These are phyloP conservation scores for Zopfochytrium polystomum DNA, from an alignment of 371 early-diverging fungal species.

Conservation along the genomic window DNA sequence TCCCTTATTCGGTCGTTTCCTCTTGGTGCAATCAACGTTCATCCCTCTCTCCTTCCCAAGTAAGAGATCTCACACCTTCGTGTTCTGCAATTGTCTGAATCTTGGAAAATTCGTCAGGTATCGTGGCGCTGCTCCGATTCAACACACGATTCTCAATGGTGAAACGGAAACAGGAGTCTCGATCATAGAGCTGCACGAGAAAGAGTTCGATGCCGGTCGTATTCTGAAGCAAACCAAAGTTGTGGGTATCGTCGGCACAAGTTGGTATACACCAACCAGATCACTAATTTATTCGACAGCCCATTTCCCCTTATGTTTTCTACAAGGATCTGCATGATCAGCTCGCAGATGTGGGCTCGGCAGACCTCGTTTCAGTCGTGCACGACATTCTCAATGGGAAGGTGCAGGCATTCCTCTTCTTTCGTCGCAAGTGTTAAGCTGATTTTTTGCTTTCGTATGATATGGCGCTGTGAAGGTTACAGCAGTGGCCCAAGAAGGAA, in stretches of 20 bases:
- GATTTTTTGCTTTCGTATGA: conserved; percentile 5
- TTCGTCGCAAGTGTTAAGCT: background rate
- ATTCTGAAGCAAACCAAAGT: conserved; percentile 65
- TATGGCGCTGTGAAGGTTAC: conserved; percentile 30
- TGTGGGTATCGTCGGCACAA: conserved; percentile 21
- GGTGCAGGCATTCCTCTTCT: conserved; percentile 30
- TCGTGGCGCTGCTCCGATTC: conserved; percentile 91
- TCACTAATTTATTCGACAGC: conserved; percentile 28
- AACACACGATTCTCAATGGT: conserved; percentile 76
- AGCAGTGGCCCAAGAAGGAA: conserved; percentile 63
- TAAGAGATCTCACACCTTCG: conserved; percentile 17
- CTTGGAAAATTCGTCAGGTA: conserved; percentile 46
- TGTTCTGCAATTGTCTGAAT: background rate
- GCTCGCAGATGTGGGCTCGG: conserved; percentile 64
- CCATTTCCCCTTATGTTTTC: conserved; percentile 39
- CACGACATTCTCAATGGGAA: conserved; percentile 54
- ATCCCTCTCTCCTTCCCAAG: conserved; percentile 84
- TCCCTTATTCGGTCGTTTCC: conserved; percentile 64
- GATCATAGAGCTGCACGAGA: conserved; percentile 76
- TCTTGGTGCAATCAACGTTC: conserved; percentile 77
- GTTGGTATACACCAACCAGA: background rate
- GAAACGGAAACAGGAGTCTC: conserved; percentile 80
- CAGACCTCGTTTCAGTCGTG: conserved; percentile 61
- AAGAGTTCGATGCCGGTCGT: conserved; percentile 80
- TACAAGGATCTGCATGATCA: conserved; percentile 51